Evolutionary conservation across 768 basidiomycete species (phyloP), one percentile per base, ranked within the genome.

Genomic region (Amyloporia xantha): DNA sequence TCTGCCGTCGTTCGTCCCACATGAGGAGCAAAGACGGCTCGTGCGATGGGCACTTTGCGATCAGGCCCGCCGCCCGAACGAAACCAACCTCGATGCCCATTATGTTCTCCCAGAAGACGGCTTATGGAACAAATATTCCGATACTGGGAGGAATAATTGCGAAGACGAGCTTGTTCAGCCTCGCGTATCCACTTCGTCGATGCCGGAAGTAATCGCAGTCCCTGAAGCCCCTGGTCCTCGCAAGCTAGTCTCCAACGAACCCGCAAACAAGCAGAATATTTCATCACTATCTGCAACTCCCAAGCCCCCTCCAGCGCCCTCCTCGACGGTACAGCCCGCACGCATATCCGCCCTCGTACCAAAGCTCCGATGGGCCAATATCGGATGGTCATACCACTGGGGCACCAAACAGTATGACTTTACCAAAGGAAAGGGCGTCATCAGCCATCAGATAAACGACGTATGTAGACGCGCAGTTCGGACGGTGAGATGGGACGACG

Each of bases 311-410:
- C 74, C 78, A 2, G 68, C 77, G 3, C 88, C 93, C 7, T 89
- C 90, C 2, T 61, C 72, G 1, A 79, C 80, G 2, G 70, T 78
- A 2, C 71, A 66, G 10, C 73, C 84, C 1, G 62, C 70, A 6
- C 62, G 65, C 2, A 68, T 79, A 1, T 77, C 77, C 1, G 67
- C 75, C 23, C 75, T 97, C 12, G 57, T 94, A 13, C 72, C 71
- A 4, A 93, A 89, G 62, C 64, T 99, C 41, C 78, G 95, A 41
- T 99, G 95, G 95, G 86, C 91, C 1, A 98, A 95, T 59, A 86
- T 99, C 42, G 95, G 95, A 9, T 89, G 88, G 82, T 89, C 79
- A 45, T 99, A 99, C 66, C 91, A 98, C 69, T 97, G 95, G 95
- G 88, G 90, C 2, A 88, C 82, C 24, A 99, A 98, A 60, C 84